A percentile compares a stretch with the other conserved stretches of the same genome.
These are phyloP conservation scores for Pythium coloratum DNA, from an alignment of 352 stramenopile species.

Conservation along the genomic window DNA sequence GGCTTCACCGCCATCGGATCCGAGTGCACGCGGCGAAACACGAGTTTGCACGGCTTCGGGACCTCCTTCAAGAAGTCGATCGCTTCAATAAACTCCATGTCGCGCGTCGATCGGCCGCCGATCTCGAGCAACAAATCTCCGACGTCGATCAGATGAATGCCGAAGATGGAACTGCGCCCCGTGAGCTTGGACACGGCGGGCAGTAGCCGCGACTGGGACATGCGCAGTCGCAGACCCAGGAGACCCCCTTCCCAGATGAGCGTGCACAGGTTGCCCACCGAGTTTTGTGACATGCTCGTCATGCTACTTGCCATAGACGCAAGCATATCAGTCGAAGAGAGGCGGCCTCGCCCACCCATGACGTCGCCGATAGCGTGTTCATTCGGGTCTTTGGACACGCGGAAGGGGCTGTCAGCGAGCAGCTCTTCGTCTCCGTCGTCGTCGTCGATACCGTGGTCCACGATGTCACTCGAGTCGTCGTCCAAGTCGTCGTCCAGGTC, in stretches of 20 bases:
- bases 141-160: slow-evolving; percentile 84
- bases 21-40: slow-evolving; percentile 65
- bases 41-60: slow-evolving; percentile 70
- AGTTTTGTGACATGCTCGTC: slow-evolving; percentile 54
- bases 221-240: slow-evolving; percentile 69
- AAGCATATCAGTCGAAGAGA: slow-evolving; percentile 74
- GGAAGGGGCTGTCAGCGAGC: slow-evolving; percentile 28
- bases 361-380: slow-evolving; percentile 55
- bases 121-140: slow-evolving; percentile 81
- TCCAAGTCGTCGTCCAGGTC: slow-evolving; percentile 50
- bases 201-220: slow-evolving; percentile 80
- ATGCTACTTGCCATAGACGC: slow-evolving; percentile 65
- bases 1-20: slow-evolving; percentile 82
- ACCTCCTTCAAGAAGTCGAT: slow-evolving; percentile 85
- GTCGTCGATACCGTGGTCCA: slow-evolving; percentile 50
- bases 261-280: slow-evolving; percentile 71
- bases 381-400: slow-evolving; percentile 42
- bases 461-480: slow-evolving; percentile 33
- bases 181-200: slow-evolving; percentile 85
- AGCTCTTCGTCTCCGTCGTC: slow-evolving; percentile 29
- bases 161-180: slow-evolving; percentile 81
- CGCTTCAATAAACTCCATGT: slow-evolving; percentile 85
- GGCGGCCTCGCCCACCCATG: slow-evolving; percentile 61
- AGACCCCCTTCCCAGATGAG: slow-evolving; percentile 83
- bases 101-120: slow-evolving; percentile 57